Conservation (phyloP, 2,329 filamentous ascomycete genomes). For the Penicillium oxalicum region DNA sequence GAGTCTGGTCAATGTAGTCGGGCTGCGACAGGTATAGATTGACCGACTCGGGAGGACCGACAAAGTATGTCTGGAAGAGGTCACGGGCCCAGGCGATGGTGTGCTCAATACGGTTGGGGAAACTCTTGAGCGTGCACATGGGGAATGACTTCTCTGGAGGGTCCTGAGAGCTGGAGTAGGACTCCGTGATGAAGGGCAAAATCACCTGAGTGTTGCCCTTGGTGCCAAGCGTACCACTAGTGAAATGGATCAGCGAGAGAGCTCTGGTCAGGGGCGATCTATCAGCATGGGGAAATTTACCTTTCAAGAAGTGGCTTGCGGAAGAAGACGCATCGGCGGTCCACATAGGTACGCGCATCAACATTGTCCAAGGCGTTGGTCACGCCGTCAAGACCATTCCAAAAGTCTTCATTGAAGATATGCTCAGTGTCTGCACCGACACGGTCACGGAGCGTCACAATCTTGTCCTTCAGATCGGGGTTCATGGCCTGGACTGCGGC, state of each 20-base stretch:
- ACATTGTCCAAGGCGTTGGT: slow-evolving; percentile 98
- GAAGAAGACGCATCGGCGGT: slow-evolving; percentile 96
- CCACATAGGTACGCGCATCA: slow-evolving; percentile 92
- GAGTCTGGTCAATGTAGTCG: slow-evolving; percentile 76
- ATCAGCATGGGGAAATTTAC: background rate
- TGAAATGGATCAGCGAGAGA: background rate
- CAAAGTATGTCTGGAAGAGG: slow-evolving; percentile 88
- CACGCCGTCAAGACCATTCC: slow-evolving; percentile 78
- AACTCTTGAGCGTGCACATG: slow-evolving; percentile 95
- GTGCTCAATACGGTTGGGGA: slow-evolving; percentile 97
- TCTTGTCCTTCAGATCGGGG: slow-evolving; percentile 80
- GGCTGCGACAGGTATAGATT: slow-evolving; percentile 90
- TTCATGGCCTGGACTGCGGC: slow-evolving; percentile 93
- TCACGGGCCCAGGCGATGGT: slow-evolving; percentile 98
- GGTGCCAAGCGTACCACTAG: slow-evolving; percentile 83
- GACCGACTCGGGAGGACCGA: slow-evolving; percentile 86
- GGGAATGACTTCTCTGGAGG: slow-evolving; percentile 98
- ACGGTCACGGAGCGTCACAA: slow-evolving; percentile 77
- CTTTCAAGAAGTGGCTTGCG: slow-evolving; percentile 89
- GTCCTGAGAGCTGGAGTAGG: slow-evolving; percentile 94
- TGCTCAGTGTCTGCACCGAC: slow-evolving; percentile 89
- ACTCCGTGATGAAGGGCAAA: slow-evolving; percentile 84
- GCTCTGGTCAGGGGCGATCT: too few species aligned
- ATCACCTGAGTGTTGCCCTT: slow-evolving; percentile 98
- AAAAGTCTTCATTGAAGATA: slow-evolving; percentile 91